phyloP scores from a whole-genome alignment of 1,284 basidiomycete genomes.

The Cryptococcus sp. region DNA sequence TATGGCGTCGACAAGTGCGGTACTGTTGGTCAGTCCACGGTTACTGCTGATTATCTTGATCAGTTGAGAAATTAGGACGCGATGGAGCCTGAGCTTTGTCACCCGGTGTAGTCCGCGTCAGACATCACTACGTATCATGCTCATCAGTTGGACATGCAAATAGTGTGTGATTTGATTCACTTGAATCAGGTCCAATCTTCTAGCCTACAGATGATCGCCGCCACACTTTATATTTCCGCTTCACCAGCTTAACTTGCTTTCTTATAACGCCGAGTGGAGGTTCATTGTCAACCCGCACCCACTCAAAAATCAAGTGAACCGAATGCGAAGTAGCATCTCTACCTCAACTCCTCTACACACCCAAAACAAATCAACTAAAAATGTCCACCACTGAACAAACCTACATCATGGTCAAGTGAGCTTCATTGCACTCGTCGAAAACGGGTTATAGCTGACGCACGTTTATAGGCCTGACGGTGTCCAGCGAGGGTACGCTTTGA shows the following conservation, averaged over 20 bases:
- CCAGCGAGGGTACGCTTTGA: constrained; percentile 64
- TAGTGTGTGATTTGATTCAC: no score
- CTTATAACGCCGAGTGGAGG: not conserved
- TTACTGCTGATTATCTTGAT: no score
- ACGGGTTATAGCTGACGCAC: constrained; percentile 1
- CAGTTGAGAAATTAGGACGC: no score
- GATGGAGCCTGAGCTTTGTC: no score
- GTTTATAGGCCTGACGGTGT: constrained; percentile 82
- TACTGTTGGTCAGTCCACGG: no score
- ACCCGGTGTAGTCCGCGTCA: no score
- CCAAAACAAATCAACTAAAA: constrained; percentile 26
- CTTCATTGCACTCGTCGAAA: constrained; percentile 1
- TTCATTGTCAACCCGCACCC: not conserved
- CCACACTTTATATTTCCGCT: not conserved
- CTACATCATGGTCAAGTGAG: constrained; percentile 55
- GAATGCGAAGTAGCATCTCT: not conserved
- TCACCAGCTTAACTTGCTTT: not conserved
- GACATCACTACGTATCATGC: no score
- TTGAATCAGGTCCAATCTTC: no score
- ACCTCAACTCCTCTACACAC: not conserved
- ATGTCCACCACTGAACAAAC: constrained; percentile 51
- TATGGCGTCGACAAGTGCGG: no score
- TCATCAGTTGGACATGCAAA: no score
- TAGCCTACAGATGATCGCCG: not conserved
- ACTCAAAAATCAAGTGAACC: not conserved